Conservation (phyloP, 2,329 filamentous ascomycete species). For the Plenodomus tracheiphilus region DNA sequence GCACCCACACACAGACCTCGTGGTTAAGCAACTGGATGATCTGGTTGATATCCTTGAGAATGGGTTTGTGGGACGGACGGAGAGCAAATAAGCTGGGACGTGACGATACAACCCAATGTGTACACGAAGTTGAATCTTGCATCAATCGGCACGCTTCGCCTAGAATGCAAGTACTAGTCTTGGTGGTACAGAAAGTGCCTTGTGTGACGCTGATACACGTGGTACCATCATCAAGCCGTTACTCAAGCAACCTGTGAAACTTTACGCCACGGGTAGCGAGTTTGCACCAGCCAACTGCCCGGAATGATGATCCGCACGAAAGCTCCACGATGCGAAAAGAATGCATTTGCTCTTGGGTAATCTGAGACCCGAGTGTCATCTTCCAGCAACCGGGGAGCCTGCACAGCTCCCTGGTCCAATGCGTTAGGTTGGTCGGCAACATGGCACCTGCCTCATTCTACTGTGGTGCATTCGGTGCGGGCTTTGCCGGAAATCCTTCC, state of each 20-base stretch:
- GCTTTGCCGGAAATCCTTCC: too few species aligned
- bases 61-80: conserved; percentile 64
- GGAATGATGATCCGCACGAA: background rate
- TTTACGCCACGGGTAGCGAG: background rate
- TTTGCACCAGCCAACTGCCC: background rate
- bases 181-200: background rate
- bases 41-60: conserved; percentile 73
- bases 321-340: background rate
- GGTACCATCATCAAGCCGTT: background rate
- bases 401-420: background rate
- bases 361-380: background rate
- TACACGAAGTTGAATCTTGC: background rate
- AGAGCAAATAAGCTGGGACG: background rate
- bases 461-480: too few species aligned
- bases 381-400: too few species aligned
- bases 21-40: conserved; percentile 71
- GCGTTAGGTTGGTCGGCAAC: too few species aligned
- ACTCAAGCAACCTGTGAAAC: background rate
- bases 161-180: background rate
- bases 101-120: background rate
- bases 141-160: background rate
- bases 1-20: conserved; percentile 77
- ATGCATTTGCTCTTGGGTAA: background rate
- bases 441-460: too few species aligned
- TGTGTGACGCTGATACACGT: background rate